Conservation (phyloP, 2,329 filamentous ascomycete species). For the Aureobasidium leucospermi region DNA sequence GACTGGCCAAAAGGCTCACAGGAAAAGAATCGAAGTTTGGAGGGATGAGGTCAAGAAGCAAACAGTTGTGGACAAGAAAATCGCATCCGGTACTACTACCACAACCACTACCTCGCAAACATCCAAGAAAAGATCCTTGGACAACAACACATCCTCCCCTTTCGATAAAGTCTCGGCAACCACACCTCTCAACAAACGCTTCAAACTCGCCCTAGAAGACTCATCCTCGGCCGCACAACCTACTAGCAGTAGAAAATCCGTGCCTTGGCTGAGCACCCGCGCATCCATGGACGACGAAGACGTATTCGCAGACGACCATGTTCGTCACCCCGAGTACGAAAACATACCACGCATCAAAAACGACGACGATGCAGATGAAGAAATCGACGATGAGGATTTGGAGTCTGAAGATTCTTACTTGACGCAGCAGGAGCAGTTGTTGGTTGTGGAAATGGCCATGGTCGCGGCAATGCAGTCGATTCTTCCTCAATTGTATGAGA, state of each 20-base stretch:
- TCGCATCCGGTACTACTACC: background rate
- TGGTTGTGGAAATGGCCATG: background rate
- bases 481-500: background rate
- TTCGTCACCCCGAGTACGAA: background rate
- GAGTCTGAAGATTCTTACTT: background rate
- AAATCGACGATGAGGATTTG: background rate
- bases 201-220: background rate
- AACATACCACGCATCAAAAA: background rate
- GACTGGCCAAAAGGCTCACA: background rate
- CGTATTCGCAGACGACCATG: background rate
- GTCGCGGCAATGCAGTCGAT: background rate
- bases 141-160: background rate
- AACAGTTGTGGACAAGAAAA: background rate
- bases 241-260: background rate
- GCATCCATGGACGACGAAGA: conserved; percentile 5
- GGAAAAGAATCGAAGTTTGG: background rate
- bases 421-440: background rate
- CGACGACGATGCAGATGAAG: background rate
- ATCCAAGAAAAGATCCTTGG: background rate
- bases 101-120: background rate
- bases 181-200: background rate
- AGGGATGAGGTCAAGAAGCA: background rate
- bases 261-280: conserved; percentile 5
- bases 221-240: background rate
- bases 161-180: background rate